Conservation (phyloP, 768 basidiomycete species). For the Lactifluus pinguis region DNA sequence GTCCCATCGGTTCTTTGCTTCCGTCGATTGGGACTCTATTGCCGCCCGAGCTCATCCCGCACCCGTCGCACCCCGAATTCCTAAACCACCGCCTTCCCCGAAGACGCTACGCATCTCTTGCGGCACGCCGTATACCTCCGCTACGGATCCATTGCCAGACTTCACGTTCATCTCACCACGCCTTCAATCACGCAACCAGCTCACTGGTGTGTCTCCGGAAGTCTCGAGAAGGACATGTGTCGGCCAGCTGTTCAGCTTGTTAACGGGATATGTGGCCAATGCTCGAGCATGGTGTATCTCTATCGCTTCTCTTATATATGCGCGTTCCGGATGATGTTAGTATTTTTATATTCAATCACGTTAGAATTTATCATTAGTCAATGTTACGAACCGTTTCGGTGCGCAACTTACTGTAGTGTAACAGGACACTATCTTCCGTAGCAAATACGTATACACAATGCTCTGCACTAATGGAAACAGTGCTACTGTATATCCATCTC, state of each 20-base stretch:
- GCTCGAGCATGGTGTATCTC: background rate
- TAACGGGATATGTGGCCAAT: background rate
- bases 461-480: background rate
- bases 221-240: background rate
- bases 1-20: conserved; percentile 15
- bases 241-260: background rate
- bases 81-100: background rate
- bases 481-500: no score
- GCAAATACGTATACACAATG: background rate
- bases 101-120: conserved; percentile 12
- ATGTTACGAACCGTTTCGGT: background rate
- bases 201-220: background rate
- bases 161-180: conserved; percentile 10
- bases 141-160: background rate
- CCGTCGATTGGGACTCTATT: conserved; percentile 13
- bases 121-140: conserved; percentile 13
- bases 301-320: background rate
- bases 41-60: conserved; percentile 4
- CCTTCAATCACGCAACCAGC: background rate
- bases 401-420: no score
- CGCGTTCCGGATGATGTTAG: background rate
- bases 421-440: background rate
- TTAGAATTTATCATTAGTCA: background rate
- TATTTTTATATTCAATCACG: background rate
- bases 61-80: conserved; percentile 6